Base-by-base conservation (phyloP, 1,284 basidiomycete genomes). In the Hymenochaete sp. region DNA sequence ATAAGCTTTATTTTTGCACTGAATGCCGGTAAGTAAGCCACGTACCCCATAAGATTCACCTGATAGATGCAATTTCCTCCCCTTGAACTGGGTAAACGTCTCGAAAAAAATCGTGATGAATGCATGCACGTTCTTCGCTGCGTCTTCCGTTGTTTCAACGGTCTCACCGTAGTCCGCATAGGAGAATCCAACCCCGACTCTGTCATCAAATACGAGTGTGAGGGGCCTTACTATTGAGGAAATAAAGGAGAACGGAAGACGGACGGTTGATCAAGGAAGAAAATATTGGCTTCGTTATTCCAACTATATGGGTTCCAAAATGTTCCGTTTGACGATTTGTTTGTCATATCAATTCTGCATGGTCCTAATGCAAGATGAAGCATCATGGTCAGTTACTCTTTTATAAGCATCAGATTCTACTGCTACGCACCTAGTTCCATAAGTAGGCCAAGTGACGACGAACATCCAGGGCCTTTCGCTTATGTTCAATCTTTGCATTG, bases 31-130 rank as follows among this genome's bases (percentile, higher is more conserved):
- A 38, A n/a, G 10, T 7, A 37, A 21, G 9, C 16, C 11, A 8
- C 68, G 55, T 50, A 73, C 74, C 7, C 70, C 75, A 51, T 82
- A 83, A 0, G 77, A 82, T 60, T 87, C 82, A 31, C 82, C 82
- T 1, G 82, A 68, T 42, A 87, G 66, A 57, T 86, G 82, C 47
- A 86, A 67, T 3, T 71, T 67, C 21, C 82, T 64, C 4, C 78
- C 79, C 33, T 71, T 56, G 57, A 82, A 82, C 51, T 83, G 72
- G n/a, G 62, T 62, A 56, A 87, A 89, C 0, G 76, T 76, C 53
- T 86, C 78, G 53, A 85, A 86, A 63, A 85, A 87, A 46, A 86
- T 81, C 9, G 73, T 66, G 42, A 85, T 64, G 62, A 88, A 87
- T 0, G 82, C 79, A 41, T 79, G 67, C 16, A 87, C 65, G 59